Conservation (phyloP, 2,329 filamentous ascomycete species). For the Sporothrix pseudoabietina region DNA sequence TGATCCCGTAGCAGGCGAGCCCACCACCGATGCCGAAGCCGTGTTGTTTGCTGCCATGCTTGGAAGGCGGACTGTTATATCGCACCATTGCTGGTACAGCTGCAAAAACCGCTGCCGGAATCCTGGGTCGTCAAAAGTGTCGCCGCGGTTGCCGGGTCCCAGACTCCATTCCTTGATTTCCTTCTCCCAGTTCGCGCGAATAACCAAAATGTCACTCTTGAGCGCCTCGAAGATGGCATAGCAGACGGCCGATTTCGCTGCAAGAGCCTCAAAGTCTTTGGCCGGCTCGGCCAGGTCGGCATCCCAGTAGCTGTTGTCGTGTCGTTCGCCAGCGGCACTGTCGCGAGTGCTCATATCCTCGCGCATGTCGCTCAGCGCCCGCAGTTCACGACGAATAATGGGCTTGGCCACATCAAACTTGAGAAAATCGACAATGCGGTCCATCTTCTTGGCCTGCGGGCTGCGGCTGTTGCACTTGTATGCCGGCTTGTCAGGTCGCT, state of each 20-base stretch:
- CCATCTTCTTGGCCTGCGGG: conserved; percentile 32
- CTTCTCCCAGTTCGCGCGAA: conserved; percentile 42
- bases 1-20: not conserved
- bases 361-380: conserved; percentile 40
- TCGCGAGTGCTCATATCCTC: conserved; percentile 29
- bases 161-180: not conserved
- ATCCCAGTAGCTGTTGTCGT: conserved; percentile 42
- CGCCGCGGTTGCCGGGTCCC: conserved; percentile 11
- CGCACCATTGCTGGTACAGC: conserved; percentile 48
- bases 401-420: conserved; percentile 57
- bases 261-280: conserved; percentile 43
- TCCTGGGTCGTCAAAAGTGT: conserved; percentile 31
- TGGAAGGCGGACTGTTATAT: conserved; percentile 43
- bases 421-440: conserved; percentile 65
- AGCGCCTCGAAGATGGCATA: conserved; percentile 43
- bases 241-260: conserved; percentile 38
- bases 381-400: conserved; percentile 45
- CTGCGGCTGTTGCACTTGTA: conserved; percentile 47
- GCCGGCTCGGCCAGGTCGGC: conserved; percentile 43
- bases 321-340: not conserved
- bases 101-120: conserved; percentile 40
- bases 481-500: conserved; percentile 43
- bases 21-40: too few species aligned
- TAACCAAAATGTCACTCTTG: conserved; percentile 39
- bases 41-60: conserved; percentile 19